Evolutionary conservation across 495 filamentous ascomycete genomes (phyloP), one percentile per base, ranked within the genome.

Genomic region (Chaetomidium leptoderma): DNA sequence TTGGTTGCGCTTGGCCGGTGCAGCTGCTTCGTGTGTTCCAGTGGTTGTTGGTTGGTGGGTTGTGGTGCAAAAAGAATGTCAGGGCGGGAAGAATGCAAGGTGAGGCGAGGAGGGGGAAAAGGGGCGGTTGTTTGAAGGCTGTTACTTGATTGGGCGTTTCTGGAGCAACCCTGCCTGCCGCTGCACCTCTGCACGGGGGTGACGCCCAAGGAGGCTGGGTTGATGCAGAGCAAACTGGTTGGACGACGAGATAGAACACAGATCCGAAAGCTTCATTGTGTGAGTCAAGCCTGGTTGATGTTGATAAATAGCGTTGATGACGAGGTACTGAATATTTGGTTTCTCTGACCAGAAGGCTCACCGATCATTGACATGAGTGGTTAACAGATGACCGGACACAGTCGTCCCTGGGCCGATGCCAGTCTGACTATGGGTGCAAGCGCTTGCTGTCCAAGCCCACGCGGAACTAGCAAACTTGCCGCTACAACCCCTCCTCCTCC

Each of bases 121-220:
- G 49, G 48, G 57, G 49, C 21, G 17, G 17, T 23, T 63, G 56
- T 63, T 59, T 58, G 48, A 40, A 11, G 21, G 30, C 21, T 6
- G 54, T 54, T 57, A 17, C 59, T 36, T 51, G 51, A 60, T 58
- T 60, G 57, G 57, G 62, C 51, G 62, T 60, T 64, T 61, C 62
- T 54, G 49, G 48, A 55, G 62, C 58, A 64, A 64, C 58, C 58
- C 40, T 43, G 50, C 50, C 36, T 51, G 30, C 29, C 6, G 48
- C 19, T n/a, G n/a, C n/a, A n/a, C n/a, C n/a, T n/a, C 9, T 36
- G 23, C 50, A n/a, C 44, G 6, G 8, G 16, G 23, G 40, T 21
- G 40, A 29, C 9, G 10, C 7, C 16, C 24, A 40, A 30, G 37
- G 24, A n/a, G 35, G 50, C 24, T 42, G 42, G 14, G 40, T 35